Conservation (phyloP, 2,329 filamentous ascomycete genomes). For the Paecilomyces dactylethromorphus region DNA sequence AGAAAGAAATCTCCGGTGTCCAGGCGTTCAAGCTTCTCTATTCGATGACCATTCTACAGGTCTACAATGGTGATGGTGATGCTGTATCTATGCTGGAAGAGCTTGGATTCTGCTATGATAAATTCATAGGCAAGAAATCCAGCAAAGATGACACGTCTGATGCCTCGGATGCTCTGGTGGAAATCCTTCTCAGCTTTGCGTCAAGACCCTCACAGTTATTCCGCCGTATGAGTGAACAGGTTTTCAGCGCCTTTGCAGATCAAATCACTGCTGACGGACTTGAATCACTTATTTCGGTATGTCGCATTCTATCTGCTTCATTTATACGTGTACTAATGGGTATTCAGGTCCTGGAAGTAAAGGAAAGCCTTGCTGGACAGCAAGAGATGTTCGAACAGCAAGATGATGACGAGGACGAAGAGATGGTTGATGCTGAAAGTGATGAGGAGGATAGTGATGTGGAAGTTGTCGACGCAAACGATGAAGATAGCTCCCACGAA, state of each 20-base stretch:
- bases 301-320: constrained; percentile 3
- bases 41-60: constrained; percentile 74
- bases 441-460: constrained; percentile 37
- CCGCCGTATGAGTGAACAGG: constrained; percentile 78
- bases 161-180: constrained; percentile 67
- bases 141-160: constrained; percentile 45
- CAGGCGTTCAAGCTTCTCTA: constrained; percentile 75
- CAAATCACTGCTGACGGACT: constrained; percentile 69
- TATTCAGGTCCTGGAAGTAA: constrained; percentile 64
- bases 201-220: constrained; percentile 79
- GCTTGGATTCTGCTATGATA: constrained; percentile 67
- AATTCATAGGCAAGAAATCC: constrained; percentile 48
- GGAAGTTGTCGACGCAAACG: constrained; percentile 35
- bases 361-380: constrained; percentile 77
- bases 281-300: constrained; percentile 50
- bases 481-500: constrained; percentile 11
- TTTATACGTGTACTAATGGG: constrained; percentile 14
- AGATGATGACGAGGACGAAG: constrained; percentile 53
- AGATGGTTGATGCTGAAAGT: constrained; percentile 41
- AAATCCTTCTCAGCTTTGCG: constrained; percentile 84
- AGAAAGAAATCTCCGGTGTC: constrained; percentile 33
- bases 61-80: constrained; percentile 85
- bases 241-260: constrained; percentile 74
- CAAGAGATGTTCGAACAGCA: constrained; percentile 75
- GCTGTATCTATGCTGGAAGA: constrained; percentile 77